Evolutionary conservation across 1,139 yeast species (phyloP), one percentile per base, ranked within the genome.

Genomic region (Debaryomyces robertsiae): DNA sequence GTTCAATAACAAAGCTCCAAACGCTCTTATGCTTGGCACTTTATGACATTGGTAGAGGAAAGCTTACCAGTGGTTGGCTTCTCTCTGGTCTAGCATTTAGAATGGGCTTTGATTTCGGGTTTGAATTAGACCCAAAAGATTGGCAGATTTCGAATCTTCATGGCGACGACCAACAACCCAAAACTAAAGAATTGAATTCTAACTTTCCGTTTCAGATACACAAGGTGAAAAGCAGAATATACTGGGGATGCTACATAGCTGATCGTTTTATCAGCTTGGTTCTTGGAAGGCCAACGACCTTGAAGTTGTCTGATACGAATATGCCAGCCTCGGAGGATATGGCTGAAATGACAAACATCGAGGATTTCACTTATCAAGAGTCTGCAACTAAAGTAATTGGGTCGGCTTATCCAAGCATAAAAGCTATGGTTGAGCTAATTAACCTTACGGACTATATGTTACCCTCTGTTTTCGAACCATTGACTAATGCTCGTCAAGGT

Each of bases 221-320:
- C 14, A 44, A 44, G 22, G 40, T 48, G 10, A 37, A 45, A 28
- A 46, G 49, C 30, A 37, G 52, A 27, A 46, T 48, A 4, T 48
- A 47, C 29, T 48, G 52, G 52, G 52, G 52, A 1, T 45, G 46
- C 4, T 48, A 44, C 24, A 37, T 48, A 13, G 52, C 42, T 1
- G 52, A 48, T 31, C 42, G 46, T 29, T 41, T 48, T 13, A 46
- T 48, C 13, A 39, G 50, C 29, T 32, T 48, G 4, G 46, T 46
- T 6, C 44, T 47, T 45, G 52, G 52, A 30, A 36, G 50, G 27
- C 38, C 49, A 10, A 15, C 46, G 6, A 43, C 47, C n/a, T 39
- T 48, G n/a, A 44, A 44, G 19, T 29, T 46, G 11, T 33, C 38
- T 14, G 48, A 46, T 29, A 47, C 42, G 3, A 47, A 47, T 2